Conservation (phyloP, 345 rosid species). For the Ricinus communis region DNA sequence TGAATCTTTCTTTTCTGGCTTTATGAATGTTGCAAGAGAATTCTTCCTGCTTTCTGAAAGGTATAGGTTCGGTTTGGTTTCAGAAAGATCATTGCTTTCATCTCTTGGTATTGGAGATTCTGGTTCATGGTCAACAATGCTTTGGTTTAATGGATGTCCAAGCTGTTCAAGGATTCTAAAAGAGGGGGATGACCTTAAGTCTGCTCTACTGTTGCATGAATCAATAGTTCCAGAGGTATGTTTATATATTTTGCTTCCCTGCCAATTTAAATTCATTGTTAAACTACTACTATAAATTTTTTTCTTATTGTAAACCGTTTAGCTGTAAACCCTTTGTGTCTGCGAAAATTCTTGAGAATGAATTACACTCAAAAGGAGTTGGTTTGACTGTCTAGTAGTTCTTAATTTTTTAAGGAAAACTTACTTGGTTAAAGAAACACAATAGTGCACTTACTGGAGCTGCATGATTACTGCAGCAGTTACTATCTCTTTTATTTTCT, state of each 20-base stretch:
- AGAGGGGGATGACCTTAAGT: constrained; percentile 53
- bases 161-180: constrained; percentile 64
- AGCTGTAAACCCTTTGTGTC: no score
- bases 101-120: constrained; percentile 48
- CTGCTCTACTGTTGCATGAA: constrained; percentile 43
- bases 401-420: no score
- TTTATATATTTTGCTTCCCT: neutral
- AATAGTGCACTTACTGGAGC: neutral
- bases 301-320: no score
- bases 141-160: constrained; percentile 69
- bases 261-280: neutral
- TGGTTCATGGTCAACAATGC: constrained; percentile 62
- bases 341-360: no score
- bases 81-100: constrained; percentile 57
- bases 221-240: constrained; percentile 65
- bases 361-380: no score
- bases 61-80: constrained; percentile 73
- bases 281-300: neutral
- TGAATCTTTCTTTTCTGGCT: constrained; percentile 61
- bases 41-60: constrained; percentile 66
- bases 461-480: neutral
- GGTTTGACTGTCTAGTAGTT: no score
- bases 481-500: neutral
- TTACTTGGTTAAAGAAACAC: neutral
- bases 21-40: constrained; percentile 55